phyloP scores from a whole-genome alignment of 495 filamentous ascomycete species.

The Podospora pseudopauciseta region DNA sequence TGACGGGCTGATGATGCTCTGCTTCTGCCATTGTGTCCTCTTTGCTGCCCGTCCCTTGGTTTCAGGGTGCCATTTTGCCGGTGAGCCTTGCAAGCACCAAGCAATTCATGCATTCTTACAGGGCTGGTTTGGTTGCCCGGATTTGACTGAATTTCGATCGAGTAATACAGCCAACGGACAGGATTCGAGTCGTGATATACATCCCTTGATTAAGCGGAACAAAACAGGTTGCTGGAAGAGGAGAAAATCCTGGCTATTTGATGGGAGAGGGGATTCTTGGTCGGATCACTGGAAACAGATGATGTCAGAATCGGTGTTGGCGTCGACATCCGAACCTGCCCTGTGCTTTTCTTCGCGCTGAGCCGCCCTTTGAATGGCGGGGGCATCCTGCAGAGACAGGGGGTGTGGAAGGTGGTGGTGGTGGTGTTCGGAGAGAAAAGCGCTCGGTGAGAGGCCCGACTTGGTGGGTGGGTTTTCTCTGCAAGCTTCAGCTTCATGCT shows the following conservation, averaged over 20 bases:
- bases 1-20: neutral
- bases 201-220: neutral
- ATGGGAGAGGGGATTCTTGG: neutral
- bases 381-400: neutral
- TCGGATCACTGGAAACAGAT: neutral
- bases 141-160: neutral
- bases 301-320: neutral
- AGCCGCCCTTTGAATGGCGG: neutral
- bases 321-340: neutral
- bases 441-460: neutral
- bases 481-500: neutral
- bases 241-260: constrained; percentile 1
- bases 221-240: neutral
- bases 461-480: neutral
- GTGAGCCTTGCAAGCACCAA: neutral
- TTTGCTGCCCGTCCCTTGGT: neutral
- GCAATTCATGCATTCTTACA: neutral
- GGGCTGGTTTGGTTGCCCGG: neutral
- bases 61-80: neutral
- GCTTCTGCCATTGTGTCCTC: neutral
- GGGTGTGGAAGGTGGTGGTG: neutral
- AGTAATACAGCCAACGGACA: neutral
- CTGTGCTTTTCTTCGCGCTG: neutral
- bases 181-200: neutral
- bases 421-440: no score